A percentile compares a stretch with the other conserved stretches of the same genome.
phyloP scores from a whole-genome alignment of 441 rosid genomes.

The Aleurites moluccanus region DNA sequence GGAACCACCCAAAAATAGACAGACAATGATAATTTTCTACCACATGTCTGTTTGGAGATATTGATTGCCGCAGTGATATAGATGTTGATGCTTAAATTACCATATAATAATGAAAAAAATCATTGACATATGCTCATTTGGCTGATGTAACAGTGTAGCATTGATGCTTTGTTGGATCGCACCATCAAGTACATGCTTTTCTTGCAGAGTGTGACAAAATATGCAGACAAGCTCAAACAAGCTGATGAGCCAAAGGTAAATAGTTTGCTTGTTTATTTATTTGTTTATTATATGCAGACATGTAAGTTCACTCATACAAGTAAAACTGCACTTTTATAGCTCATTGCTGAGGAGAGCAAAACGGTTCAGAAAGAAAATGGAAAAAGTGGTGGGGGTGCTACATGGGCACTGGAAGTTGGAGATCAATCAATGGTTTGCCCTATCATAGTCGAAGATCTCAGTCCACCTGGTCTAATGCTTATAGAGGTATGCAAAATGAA shows the following conservation, averaged over 20 bases:
- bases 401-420: constrained; percentile 90
- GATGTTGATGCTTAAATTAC: constrained; percentile 4
- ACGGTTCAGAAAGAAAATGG: constrained; percentile 37
- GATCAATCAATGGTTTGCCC: constrained; percentile 66
- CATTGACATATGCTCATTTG: constrained; percentile 17
- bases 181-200: constrained; percentile 86
- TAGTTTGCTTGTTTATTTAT: not conserved
- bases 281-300: not conserved
- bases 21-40: too few relatives aligned
- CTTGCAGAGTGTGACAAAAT: constrained; percentile 78
- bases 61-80: not conserved
- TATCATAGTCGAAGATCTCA: constrained; percentile 77
- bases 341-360: constrained; percentile 43
- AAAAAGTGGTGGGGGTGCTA: constrained; percentile 40
- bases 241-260: constrained; percentile 66
- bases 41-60: not conserved
- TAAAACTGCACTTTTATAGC: constrained; percentile 34
- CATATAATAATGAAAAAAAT: not conserved
- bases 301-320: constrained; percentile 19
- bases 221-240: constrained; percentile 72
- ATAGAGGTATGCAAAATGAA: constrained; percentile 56
- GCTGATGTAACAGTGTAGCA: constrained; percentile 67
- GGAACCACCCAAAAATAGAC: too few relatives aligned
- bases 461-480: constrained; percentile 70
- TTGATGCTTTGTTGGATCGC: constrained; percentile 74